phyloP scores from a whole-genome alignment of 768 basidiomycete species.

The Lactarius psammicola region DNA sequence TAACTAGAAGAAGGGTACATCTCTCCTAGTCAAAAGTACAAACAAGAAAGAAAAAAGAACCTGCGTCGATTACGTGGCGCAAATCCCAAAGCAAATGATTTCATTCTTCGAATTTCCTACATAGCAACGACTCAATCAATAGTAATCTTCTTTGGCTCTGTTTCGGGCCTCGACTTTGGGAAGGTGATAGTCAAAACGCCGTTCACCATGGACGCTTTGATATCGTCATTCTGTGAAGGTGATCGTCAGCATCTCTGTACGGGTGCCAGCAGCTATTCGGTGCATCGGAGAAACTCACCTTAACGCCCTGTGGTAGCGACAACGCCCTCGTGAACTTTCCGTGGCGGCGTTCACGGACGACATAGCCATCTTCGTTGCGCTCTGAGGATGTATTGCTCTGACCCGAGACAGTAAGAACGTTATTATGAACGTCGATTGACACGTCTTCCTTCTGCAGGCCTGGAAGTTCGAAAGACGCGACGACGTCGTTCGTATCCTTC shows the following conservation, averaged over 20 bases:
- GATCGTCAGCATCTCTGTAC: background rate
- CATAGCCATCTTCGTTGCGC: conserved; percentile 38
- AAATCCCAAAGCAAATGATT: background rate
- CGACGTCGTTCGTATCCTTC: conserved; percentile 45
- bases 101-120: background rate
- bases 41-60: background rate
- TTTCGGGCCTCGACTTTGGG: conserved; percentile 45
- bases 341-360: conserved; percentile 35
- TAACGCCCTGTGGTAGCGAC: conserved; percentile 33
- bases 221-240: conserved; percentile 31
- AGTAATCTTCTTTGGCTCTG: conserved; percentile 45
- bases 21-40: background rate
- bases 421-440: conserved; percentile 49
- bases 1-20: background rate
- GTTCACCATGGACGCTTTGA: conserved; percentile 47
- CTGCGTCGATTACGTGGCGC: background rate
- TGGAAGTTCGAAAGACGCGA: conserved; percentile 56
- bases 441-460: conserved; percentile 52
- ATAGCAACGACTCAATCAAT: conserved; percentile 27
- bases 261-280: background rate
- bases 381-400: conserved; percentile 40
- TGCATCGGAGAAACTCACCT: conserved; percentile 27
- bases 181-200: conserved; percentile 49
- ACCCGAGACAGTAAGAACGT: conserved; percentile 50
- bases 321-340: conserved; percentile 34